phyloP scores from a whole-genome alignment of 108 stramenopile genomes.

The Poteriospumella lacustris region DNA sequence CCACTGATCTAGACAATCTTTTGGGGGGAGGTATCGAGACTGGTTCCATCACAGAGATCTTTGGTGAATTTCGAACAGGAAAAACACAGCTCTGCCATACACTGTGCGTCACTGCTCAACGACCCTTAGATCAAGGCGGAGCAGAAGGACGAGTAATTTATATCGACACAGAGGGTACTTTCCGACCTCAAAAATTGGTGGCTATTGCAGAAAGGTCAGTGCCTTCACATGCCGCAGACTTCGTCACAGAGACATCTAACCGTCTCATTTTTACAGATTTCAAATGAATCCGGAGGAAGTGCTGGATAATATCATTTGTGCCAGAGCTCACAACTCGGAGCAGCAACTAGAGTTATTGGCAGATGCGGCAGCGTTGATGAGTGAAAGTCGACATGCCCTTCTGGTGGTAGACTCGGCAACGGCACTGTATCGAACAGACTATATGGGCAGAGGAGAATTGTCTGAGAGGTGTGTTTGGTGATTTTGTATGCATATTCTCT shows the following conservation, averaged over 20 bases:
- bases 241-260: no score
- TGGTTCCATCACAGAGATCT: constrained; percentile 94
- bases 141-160: constrained; percentile 99
- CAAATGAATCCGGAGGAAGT: constrained; percentile 62
- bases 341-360: constrained; percentile 96
- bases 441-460: constrained; percentile 95
- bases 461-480: constrained; percentile 55
- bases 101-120: constrained; percentile 96
- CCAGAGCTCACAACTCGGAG: constrained; percentile 98
- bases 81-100: constrained; percentile 99
- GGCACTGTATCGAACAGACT: constrained; percentile 97
- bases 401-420: constrained; percentile 97
- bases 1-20: constrained; percentile 90
- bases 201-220: constrained; percentile 97
- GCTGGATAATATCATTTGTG: constrained; percentile 96
- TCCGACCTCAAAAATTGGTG: constrained; percentile 85
- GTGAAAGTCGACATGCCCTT: constrained; percentile 89
- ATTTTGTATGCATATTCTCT: not conserved
- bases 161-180: constrained; percentile 99
- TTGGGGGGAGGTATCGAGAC: constrained; percentile 96
- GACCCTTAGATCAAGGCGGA: constrained; percentile 89
- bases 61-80: constrained; percentile 87
- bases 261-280: not conserved
- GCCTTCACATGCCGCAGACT: no score
- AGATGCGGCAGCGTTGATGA: constrained; percentile 96